A percentile compares a stretch with the other conserved stretches of the same genome.
Evolutionary conservation across 768 basidiomycete genomes (phyloP).

Genomic region (Boletus sensibilis): DNA sequence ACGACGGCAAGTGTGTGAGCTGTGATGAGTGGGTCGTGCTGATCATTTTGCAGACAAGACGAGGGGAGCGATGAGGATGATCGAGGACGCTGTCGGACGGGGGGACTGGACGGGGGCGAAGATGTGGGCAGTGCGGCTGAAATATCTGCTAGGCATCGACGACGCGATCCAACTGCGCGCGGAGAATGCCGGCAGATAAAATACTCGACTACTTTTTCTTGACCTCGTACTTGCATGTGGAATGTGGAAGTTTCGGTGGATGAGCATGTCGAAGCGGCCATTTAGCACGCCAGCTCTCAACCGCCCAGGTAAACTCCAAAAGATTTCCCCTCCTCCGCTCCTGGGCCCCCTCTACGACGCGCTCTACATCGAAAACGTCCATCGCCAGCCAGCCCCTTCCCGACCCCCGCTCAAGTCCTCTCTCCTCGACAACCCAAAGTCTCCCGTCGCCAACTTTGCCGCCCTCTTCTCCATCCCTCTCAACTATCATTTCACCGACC

Average conservation of each 20-base stretch:
- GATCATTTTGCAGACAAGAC: slow-evolving; percentile 48
- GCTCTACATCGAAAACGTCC: slow-evolving; percentile 30
- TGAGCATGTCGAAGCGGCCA: slow-evolving; percentile 10
- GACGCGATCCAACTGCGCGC: slow-evolving; percentile 25
- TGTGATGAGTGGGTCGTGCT: not conserved
- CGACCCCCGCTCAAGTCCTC: slow-evolving; percentile 27
- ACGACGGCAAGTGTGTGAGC: slow-evolving; percentile 46
- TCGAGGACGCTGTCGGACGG: slow-evolving; percentile 50
- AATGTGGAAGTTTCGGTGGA: not conserved
- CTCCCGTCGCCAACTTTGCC: slow-evolving; percentile 47
- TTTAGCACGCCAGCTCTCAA: not conserved
- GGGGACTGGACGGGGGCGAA: slow-evolving; percentile 60
- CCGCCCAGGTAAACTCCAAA: slow-evolving; percentile 23
- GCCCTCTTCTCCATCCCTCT: slow-evolving; percentile 10
- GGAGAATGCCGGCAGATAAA: slow-evolving; percentile 21
- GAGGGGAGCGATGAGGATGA: slow-evolving; percentile 39
- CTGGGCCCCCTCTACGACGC: slow-evolving; percentile 39
- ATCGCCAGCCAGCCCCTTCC: slow-evolving; percentile 12
- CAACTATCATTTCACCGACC: slow-evolving; percentile 15
- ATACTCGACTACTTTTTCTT: too few relatives aligned
- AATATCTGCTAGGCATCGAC: slow-evolving; percentile 69
- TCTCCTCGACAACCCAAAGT: slow-evolving; percentile 49
- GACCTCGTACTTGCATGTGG: too few relatives aligned
- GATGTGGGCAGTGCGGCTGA: slow-evolving; percentile 60
- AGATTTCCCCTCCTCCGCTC: not conserved